Percentiles rank a stretch among this genome's conserved stretches.
Evolutionary conservation across 176 grass and related monocot genomes (phyloP).

Genomic region (Alloteropsis semialata): DNA sequence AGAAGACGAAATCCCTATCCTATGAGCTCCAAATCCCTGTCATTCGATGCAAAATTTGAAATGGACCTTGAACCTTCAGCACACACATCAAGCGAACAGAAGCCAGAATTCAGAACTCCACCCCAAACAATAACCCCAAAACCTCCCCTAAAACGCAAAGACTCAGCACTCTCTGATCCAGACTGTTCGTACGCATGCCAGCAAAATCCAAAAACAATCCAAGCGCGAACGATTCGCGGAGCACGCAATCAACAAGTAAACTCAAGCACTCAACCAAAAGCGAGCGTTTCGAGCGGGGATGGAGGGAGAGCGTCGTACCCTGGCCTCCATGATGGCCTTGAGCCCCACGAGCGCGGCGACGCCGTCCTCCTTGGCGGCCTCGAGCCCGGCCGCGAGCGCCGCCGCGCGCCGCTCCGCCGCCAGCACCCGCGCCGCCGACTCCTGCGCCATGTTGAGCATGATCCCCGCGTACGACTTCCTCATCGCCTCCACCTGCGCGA

Average conservation of each 20-base stretch:
- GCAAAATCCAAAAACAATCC: background rate
- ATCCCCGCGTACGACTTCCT: constrained; percentile 73
- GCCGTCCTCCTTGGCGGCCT: constrained; percentile 51
- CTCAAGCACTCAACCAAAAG: background rate
- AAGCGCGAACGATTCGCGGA: background rate
- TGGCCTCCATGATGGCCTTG: constrained; percentile 55
- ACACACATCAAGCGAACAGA: background rate
- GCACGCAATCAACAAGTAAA: background rate
- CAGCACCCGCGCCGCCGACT: constrained; percentile 86
- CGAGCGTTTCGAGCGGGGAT: background rate
- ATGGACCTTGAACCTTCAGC: background rate
- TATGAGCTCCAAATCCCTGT: background rate
- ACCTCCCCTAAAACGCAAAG: constrained; percentile 20
- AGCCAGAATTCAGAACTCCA: constrained; percentile 18
- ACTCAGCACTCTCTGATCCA: background rate
- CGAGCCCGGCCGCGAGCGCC: constrained; percentile 17
- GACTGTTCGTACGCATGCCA: background rate
- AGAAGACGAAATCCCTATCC: background rate
- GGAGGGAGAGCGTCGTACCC: constrained; percentile 18
- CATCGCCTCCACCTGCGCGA: constrained; percentile 46
- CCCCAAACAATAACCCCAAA: constrained; percentile 12
- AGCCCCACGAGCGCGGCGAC: constrained; percentile 49
- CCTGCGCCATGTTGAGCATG: constrained; percentile 80
- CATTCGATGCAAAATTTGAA: constrained; percentile 10
- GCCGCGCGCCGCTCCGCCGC: constrained; percentile 63